These are phyloP conservation scores for Puccinia brachypodii DNA, from an alignment of 1,284 basidiomycete genomes.

Conservation along the genomic window DNA sequence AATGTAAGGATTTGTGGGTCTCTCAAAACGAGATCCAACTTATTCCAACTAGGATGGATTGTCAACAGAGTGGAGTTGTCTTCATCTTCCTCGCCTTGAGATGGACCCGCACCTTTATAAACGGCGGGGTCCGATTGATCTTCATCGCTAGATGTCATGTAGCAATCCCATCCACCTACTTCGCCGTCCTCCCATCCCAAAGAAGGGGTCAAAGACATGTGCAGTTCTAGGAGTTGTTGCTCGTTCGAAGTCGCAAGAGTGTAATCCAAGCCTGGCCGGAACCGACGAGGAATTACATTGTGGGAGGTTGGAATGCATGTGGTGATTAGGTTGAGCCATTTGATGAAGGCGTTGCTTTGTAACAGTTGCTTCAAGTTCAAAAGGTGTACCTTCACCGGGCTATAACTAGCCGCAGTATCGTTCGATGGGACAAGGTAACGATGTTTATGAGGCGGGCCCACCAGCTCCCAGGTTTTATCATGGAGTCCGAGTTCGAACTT, in stretches of 20 bases:
- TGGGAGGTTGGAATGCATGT: constrained; percentile 73
- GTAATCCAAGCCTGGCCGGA: constrained; percentile 91
- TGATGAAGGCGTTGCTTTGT: constrained; percentile 78
- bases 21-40: constrained; percentile 80
- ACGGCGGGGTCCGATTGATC: constrained; percentile 85
- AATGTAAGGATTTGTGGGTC: constrained; percentile 78
- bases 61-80: constrained; percentile 84
- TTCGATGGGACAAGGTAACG: constrained; percentile 67
- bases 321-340: constrained; percentile 81
- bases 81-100: constrained; percentile 61
- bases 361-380: constrained; percentile 69
- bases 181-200: constrained; percentile 73
- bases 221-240: constrained; percentile 76
- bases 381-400: constrained; percentile 62
- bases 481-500: constrained; percentile 39
- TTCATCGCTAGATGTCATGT: constrained; percentile 88
- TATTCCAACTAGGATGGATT: constrained; percentile 86
- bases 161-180: constrained; percentile 97
- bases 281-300: constrained; percentile 75
- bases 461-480: constrained; percentile 68
- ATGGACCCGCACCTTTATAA: constrained; percentile 67
- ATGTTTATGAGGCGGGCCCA: constrained; percentile 90
- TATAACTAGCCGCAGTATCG: constrained; percentile 23
- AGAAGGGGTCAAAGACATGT: constrained; percentile 81
- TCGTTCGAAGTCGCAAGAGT: constrained; percentile 89